A percentile compares a stretch with the other conserved stretches of the same genome.
These are phyloP conservation scores for Salinomyces thailandicus DNA, from an alignment of 2,329 filamentous ascomycete species.

Conservation along the genomic window DNA sequence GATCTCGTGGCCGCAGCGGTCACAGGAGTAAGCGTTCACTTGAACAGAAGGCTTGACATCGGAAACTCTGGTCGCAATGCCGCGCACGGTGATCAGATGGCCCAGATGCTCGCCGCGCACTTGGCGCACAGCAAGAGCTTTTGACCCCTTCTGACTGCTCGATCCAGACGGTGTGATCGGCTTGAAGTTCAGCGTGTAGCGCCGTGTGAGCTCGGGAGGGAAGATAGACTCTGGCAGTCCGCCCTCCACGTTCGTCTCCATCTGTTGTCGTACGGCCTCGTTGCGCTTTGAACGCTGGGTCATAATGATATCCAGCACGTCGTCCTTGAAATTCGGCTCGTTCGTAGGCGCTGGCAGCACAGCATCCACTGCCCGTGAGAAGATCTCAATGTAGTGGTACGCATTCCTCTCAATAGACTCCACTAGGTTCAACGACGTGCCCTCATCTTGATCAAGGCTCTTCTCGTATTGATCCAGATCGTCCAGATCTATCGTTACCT, in stretches of 20 bases:
- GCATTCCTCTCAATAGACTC: constrained; percentile 83
- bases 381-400: constrained; percentile 86
- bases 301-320: constrained; percentile 94
- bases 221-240: constrained; percentile 65
- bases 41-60: constrained; percentile 97
- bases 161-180: constrained; percentile 65
- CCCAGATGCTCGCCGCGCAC: constrained; percentile 89
- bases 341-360: constrained; percentile 67
- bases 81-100: constrained; percentile 83
- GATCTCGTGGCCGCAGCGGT: constrained; percentile 91
- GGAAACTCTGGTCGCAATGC: constrained; percentile 88
- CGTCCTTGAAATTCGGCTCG: constrained; percentile 90
- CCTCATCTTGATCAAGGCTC: constrained; percentile 46
- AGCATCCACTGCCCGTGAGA: constrained; percentile 80
- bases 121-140: constrained; percentile 79
- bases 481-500: constrained; percentile 80
- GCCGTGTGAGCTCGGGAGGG: constrained; percentile 78
- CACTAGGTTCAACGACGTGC: constrained; percentile 55
- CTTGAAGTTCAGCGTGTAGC: constrained; percentile 95
- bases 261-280: constrained; percentile 50
- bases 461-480: constrained; percentile 78
- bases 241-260: constrained; percentile 36
- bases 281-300: constrained; percentile 81
- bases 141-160: constrained; percentile 46
- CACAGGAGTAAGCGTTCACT: constrained; percentile 96